A percentile compares a stretch with the other conserved stretches of the same genome.
These are phyloP conservation scores for Bertia moriformis DNA, from an alignment of 2,329 filamentous ascomycete genomes.

Conservation along the genomic window DNA sequence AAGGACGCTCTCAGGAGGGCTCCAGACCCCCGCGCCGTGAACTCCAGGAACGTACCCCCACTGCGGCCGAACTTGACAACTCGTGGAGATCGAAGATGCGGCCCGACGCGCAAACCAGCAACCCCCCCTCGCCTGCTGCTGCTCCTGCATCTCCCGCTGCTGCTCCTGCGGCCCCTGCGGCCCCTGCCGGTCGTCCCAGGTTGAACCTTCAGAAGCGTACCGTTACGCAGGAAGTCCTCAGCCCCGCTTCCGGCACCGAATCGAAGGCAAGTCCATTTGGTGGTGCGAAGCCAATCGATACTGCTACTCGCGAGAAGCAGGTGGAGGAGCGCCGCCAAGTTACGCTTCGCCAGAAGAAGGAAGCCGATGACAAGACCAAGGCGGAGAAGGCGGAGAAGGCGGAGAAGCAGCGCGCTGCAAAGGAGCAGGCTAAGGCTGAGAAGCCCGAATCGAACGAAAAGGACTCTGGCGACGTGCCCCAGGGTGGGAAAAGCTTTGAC, in stretches of 20 bases:
- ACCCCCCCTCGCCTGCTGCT: neutral
- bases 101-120: neutral
- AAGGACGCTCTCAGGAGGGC: slow-evolving; percentile 1
- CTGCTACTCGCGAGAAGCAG: neutral
- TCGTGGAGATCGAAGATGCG: neutral
- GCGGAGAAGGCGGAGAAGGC: neutral
- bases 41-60: neutral
- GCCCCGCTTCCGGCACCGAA: neutral
- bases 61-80: slow-evolving; percentile 1
- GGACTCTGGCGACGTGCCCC: neutral
- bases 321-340: neutral
- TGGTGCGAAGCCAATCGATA: neutral
- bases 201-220: neutral
- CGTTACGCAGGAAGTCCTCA: neutral
- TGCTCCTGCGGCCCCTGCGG: neutral
- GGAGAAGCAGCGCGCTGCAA: neutral
- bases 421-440: neutral
- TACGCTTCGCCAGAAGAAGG: neutral
- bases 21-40: neutral
- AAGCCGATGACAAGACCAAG: neutral
- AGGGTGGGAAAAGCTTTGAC: neutral
- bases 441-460: neutral
- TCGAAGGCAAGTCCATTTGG: slow-evolving; percentile 1
- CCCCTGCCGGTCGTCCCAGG: neutral
- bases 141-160: neutral